Percentiles rank a stretch among this genome's conserved stretches.
Conservation (phyloP, 2,329 filamentous ascomycete genomes). For the Neofusicoccum kwambonambiense region DNA sequence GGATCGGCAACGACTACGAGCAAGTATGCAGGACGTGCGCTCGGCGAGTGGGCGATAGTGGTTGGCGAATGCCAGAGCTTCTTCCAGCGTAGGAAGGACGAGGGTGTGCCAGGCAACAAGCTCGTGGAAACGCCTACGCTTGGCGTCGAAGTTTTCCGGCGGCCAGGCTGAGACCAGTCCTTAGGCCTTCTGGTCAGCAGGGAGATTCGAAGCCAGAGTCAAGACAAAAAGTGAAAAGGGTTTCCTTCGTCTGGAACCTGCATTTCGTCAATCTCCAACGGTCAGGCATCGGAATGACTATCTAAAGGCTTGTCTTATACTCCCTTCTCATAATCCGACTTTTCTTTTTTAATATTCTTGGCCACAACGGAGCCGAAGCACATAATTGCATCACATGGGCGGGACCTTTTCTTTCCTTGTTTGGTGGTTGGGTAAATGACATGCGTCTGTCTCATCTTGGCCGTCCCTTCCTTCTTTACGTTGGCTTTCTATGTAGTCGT, state of each 20-base stretch:
- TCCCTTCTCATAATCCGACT: background rate
- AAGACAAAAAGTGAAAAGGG: background rate
- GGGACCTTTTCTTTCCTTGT: background rate
- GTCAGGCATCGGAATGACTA: background rate
- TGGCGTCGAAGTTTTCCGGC: constrained; percentile 62
- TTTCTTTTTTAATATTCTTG: background rate
- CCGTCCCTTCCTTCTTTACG: background rate
- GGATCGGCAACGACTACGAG: constrained; percentile 43
- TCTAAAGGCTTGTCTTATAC: background rate
- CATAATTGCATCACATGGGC: constrained; percentile 15
- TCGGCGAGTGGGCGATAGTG: constrained; percentile 76
- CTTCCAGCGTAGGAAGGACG: constrained; percentile 70
- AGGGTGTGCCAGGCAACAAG: constrained; percentile 65
- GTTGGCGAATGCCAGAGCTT: constrained; percentile 80
- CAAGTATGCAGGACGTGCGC: constrained; percentile 66
- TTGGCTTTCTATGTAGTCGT: background rate
- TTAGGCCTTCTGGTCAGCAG: background rate
- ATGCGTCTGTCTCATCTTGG: constrained; percentile 1
- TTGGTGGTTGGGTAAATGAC: background rate
- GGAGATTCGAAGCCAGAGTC: background rate
- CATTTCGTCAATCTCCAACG: background rate
- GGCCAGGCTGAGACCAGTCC: constrained; percentile 30
- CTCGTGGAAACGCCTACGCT: constrained; percentile 69
- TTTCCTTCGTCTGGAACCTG: background rate
- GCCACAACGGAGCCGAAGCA: background rate